Evolutionary conservation across 768 basidiomycete genomes (phyloP).

Genomic region (Russula sp.): DNA sequence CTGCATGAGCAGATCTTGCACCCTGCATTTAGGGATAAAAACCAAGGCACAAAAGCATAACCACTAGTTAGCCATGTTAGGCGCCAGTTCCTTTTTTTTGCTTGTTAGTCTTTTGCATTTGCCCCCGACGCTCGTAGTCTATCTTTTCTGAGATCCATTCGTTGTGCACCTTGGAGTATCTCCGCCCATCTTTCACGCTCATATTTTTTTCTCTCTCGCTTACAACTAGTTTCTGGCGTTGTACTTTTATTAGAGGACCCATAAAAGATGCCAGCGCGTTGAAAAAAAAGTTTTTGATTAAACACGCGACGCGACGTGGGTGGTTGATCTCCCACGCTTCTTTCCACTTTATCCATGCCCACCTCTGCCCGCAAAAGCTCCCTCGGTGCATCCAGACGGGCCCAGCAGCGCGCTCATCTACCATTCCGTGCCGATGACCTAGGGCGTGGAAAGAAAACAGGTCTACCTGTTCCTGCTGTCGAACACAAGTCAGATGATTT

Average conservation of each 20-base stretch:
- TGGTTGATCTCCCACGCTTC: conserved; percentile 20
- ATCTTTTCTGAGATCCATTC: background rate
- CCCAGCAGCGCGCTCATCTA: conserved; percentile 57
- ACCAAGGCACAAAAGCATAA: conserved; percentile 10
- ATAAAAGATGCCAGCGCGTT: background rate
- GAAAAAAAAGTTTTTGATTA: background rate
- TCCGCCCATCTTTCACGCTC: background rate
- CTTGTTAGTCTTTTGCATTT: background rate
- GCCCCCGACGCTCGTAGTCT: too few species aligned
- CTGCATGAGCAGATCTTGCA: conserved; percentile 88
- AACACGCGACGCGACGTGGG: conserved; percentile 10
- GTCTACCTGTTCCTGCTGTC: conserved; percentile 58
- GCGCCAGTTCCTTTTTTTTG: background rate
- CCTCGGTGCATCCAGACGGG: conserved; percentile 41
- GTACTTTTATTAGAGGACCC: conserved; percentile 2
- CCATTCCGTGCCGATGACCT: conserved; percentile 75
- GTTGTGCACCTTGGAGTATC: background rate
- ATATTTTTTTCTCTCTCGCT: background rate
- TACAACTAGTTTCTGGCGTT: conserved; percentile 5
- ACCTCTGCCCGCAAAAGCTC: conserved; percentile 33
- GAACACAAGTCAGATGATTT: conserved; percentile 75
- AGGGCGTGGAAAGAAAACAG: conserved; percentile 74
- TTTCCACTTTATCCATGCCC: conserved; percentile 24
- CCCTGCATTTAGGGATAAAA: conserved; percentile 30
- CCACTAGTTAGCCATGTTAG: background rate